Conservation (phyloP, 2,329 filamentous ascomycete genomes). For the Hypoxylon sp. region DNA sequence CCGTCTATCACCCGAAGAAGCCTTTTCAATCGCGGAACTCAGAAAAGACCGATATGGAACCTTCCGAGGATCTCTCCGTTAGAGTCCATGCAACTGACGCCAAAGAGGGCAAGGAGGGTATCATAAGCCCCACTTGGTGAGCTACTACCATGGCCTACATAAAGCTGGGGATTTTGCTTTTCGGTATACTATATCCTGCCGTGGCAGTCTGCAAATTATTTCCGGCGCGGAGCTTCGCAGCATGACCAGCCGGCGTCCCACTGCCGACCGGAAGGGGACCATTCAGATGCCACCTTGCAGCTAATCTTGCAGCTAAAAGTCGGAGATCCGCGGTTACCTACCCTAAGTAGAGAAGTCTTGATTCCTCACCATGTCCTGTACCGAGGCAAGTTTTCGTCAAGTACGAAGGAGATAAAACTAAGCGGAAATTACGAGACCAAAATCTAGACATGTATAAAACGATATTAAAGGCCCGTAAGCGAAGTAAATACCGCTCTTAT, state of each 20-base stretch:
- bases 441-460: neutral
- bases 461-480: too few relatives aligned
- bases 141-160: conserved; percentile 1
- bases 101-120: too few relatives aligned
- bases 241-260: neutral
- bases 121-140: neutral
- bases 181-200: conserved; percentile 7
- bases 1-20: too few relatives aligned
- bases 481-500: too few relatives aligned
- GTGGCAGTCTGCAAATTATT: neutral
- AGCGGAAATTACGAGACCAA: neutral
- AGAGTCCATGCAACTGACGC: neutral
- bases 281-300: neutral
- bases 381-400: neutral
- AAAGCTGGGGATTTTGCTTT: neutral
- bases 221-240: neutral
- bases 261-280: neutral
- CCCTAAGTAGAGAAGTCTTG: conserved; percentile 1
- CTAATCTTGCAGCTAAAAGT: neutral
- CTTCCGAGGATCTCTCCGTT: neutral
- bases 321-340: conserved; percentile 11
- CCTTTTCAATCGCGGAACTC: neutral
- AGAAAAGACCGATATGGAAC: neutral
- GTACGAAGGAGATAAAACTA: neutral
- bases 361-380: conserved; percentile 3